Base-by-base conservation (phyloP, 805 yeast species). In the Saturnispora besseyi region DNA sequence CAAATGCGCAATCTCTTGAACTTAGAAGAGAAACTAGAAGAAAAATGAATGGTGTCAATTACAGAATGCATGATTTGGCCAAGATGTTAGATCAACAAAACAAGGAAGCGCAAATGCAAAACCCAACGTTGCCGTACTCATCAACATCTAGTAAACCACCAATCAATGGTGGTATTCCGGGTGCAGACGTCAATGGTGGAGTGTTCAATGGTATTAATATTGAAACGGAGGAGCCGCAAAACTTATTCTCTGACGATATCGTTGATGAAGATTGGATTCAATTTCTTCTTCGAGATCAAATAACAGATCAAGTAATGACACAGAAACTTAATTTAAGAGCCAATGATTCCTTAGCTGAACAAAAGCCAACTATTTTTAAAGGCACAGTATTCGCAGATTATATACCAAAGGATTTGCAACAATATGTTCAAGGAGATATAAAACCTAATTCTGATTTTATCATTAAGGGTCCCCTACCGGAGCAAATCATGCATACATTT, bases 381-480 rank as follows among this genome's bases (percentile, higher is more conserved):
- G 65, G 64, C 1, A 57, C 66, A 0, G 62, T 63, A 0, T 45
- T 65, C 4, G 50, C 55, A 1, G 59, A 62, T 15, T 54, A 57
- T 44, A 49, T 62, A 28, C 67, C 68, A 2, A 44, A 55, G n/a
- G 69, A 63, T 40, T 53, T 56, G 15, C 53, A 48, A 37, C 55
- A 53, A n/a, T 38, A 53, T 15, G 51, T 54, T 18, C 45, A 47
- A 3, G 53, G 53, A n/a, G 52, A 49, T 18, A 49, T 34, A n/a
- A 57, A 52, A 42, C 58, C 62, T 5, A 51, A 50, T 30, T 57
- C 56, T 33, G 68, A 67, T 43, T 64, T 63, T 47, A 42, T 64
- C 12, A 61, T 67, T 15, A 54, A 59, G 7, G 72, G 70, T 0
- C 69, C 70, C 1, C 60, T 68, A 11, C 70, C 72, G 2, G 69